Conservation (phyloP, 2,329 filamentous ascomycete species). For the Xylaria digitata region DNA sequence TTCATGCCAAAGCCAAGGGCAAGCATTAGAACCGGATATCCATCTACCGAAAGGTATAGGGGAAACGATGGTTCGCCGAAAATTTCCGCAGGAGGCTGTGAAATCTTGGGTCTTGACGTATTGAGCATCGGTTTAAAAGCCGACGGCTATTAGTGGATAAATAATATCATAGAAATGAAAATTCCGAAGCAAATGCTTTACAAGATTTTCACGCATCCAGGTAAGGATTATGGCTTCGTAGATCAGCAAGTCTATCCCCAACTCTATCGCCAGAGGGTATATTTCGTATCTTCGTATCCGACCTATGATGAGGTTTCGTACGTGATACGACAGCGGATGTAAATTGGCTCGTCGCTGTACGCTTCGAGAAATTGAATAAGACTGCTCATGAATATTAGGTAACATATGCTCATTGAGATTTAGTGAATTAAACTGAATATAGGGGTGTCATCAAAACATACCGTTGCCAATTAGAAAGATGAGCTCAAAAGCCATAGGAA, state of each 20-base stretch:
- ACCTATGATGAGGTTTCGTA: constrained; percentile 1
- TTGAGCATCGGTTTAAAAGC: not conserved
- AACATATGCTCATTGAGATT: constrained; percentile 1
- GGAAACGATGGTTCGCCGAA: too few relatives aligned
- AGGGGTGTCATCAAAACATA: constrained; percentile 3
- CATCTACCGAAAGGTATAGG: constrained; percentile 11
- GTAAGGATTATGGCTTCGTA: not conserved
- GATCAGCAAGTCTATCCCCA: not conserved
- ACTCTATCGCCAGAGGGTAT: not conserved
- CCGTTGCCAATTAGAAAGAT: constrained; percentile 29
- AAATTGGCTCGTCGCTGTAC: not conserved
- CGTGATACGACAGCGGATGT: not conserved
- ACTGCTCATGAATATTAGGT: not conserved
- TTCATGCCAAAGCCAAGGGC: constrained; percentile 32
- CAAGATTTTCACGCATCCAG: not conserved
- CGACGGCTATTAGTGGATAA: not conserved
- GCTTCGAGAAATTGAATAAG: not conserved
- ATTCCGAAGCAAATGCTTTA: not conserved
- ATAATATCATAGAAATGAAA: constrained; percentile 11
- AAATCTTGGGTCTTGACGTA: not conserved
- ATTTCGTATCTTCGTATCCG: constrained; percentile 3
- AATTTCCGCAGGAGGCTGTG: not conserved
- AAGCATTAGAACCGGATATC: constrained; percentile 26
- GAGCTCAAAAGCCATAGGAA: constrained; percentile 17
- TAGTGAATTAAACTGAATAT: not conserved